These are phyloP conservation scores for Dactylellina sp. DNA, from an alignment of 2,329 filamentous ascomycete genomes.

Conservation along the genomic window DNA sequence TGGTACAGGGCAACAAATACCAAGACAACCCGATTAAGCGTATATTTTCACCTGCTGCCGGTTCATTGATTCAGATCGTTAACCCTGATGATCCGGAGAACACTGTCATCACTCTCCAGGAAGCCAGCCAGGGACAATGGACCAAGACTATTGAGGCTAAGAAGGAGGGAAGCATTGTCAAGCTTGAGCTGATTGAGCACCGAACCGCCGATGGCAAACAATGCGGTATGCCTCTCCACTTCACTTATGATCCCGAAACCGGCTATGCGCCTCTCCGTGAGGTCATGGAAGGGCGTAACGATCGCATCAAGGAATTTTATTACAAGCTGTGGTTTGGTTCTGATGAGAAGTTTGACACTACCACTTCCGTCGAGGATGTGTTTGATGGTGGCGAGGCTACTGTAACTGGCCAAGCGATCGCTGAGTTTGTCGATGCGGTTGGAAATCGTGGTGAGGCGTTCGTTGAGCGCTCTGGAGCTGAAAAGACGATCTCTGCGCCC, in stretches of 20 bases:
- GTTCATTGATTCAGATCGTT: conserved; percentile 87
- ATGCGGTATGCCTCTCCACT: conserved; percentile 84
- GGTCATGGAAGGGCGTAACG: conserved; percentile 94
- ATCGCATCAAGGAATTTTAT: conserved; percentile 99
- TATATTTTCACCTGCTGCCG: conserved; percentile 86
- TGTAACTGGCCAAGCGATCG: conserved; percentile 92
- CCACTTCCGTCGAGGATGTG: conserved; percentile 83
- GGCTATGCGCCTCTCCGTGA: conserved; percentile 98
- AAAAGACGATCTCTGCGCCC: conserved; percentile 88
- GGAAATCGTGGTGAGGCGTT: conserved; percentile 98
- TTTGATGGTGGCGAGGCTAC: conserved; percentile 90
- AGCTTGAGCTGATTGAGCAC: conserved; percentile 91
- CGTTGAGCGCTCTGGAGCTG: conserved; percentile 82
- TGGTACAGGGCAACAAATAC: conserved; percentile 95
- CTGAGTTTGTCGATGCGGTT: conserved; percentile 98
- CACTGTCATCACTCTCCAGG: conserved; percentile 86
- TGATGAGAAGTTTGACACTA: conserved; percentile 82
- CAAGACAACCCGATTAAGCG: conserved; percentile 95
- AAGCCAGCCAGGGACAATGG: conserved; percentile 68
- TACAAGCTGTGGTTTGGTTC: conserved; percentile 94
- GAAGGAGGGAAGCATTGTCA: conserved; percentile 80
- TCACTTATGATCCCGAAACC: conserved; percentile 92
- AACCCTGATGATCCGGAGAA: conserved; percentile 83
- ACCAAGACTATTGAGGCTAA: conserved; percentile 85
- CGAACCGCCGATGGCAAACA: conserved; percentile 85